Percentiles rank a stretch among this genome's conserved stretches.
These are phyloP conservation scores for Leccinum ochraceum DNA, from an alignment of 768 basidiomycete species.

Conservation along the genomic window DNA sequence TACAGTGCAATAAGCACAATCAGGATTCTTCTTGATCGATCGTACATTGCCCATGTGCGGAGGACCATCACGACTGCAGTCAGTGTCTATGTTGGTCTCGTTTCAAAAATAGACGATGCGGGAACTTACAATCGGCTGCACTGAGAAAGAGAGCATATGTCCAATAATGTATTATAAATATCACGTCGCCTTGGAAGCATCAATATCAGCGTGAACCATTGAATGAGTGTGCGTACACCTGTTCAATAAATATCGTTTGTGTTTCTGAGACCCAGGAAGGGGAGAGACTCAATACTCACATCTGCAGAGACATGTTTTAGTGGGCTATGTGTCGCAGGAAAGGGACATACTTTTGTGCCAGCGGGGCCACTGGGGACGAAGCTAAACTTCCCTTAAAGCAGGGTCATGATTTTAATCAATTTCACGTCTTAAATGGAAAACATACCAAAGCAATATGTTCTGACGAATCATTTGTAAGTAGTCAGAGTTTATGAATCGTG, in stretches of 20 bases:
- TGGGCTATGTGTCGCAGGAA: neutral
- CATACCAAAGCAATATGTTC: too few species aligned
- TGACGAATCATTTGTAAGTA: too few species aligned
- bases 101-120: too few species aligned
- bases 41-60: slow-evolving; percentile 1
- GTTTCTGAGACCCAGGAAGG: neutral
- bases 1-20: neutral
- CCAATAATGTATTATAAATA: neutral
- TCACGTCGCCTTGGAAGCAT: neutral
- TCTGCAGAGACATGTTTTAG: neutral
- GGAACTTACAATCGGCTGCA: slow-evolving; percentile 3
- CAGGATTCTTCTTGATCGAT: neutral
- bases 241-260: neutral
- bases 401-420: too few species aligned
- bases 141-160: neutral
- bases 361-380: neutral
- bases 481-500: neutral
- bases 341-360: too few species aligned
- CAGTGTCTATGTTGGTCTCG: neutral
- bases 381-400: too few species aligned
- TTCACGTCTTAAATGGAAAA: too few species aligned
- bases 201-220: neutral
- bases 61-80: neutral
- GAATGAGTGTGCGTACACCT: neutral
- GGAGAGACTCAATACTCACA: neutral